Evolutionary conservation across 2,329 filamentous ascomycete genomes (phyloP).

Genomic region (Fusarium sp.): DNA sequence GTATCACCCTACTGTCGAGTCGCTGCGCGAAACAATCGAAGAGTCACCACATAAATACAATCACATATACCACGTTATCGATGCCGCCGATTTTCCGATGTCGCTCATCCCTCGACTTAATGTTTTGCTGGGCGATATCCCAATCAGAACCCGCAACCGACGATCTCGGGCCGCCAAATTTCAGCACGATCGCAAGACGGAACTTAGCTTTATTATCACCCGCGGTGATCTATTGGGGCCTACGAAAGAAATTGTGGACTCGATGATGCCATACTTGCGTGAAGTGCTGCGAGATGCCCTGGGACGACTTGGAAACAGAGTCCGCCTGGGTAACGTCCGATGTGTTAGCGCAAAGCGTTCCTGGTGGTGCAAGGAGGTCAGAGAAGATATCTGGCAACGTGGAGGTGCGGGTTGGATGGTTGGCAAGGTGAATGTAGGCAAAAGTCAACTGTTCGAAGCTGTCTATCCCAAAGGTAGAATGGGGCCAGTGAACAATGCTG

Average conservation of each 20-base stretch:
- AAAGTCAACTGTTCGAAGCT: conserved; percentile 88
- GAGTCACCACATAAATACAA: conserved; percentile 92
- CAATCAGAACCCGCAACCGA: conserved; percentile 82
- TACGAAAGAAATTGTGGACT: conserved; percentile 84
- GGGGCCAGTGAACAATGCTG: conserved; percentile 47
- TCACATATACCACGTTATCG: conserved; percentile 93
- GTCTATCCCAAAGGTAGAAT: conserved; percentile 83
- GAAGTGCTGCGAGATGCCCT: conserved; percentile 82
- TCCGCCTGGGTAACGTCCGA: conserved; percentile 88
- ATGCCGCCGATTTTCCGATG: conserved; percentile 97
- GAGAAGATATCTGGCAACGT: conserved; percentile 84
- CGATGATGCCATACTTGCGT: conserved; percentile 85
- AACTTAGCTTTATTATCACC: conserved; percentile 92
- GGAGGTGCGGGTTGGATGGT: conserved; percentile 95
- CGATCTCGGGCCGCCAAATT: conserved; percentile 76
- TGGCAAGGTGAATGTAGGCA: conserved; percentile 98
- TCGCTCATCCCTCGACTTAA: conserved; percentile 85
- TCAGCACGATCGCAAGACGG: conserved; percentile 74
- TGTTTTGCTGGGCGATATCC: conserved; percentile 75
- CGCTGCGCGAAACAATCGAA: conserved; percentile 84
- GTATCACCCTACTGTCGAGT: conserved; percentile 82
- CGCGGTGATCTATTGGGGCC: conserved; percentile 87
- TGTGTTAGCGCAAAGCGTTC: conserved; percentile 86
- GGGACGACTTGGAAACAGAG: conserved; percentile 71
- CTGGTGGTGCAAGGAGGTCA: conserved; percentile 93